A percentile compares a stretch with the other conserved stretches of the same genome.
Conservation (phyloP, 805 yeast species). For the Metschnikowia kofuensis region DNA sequence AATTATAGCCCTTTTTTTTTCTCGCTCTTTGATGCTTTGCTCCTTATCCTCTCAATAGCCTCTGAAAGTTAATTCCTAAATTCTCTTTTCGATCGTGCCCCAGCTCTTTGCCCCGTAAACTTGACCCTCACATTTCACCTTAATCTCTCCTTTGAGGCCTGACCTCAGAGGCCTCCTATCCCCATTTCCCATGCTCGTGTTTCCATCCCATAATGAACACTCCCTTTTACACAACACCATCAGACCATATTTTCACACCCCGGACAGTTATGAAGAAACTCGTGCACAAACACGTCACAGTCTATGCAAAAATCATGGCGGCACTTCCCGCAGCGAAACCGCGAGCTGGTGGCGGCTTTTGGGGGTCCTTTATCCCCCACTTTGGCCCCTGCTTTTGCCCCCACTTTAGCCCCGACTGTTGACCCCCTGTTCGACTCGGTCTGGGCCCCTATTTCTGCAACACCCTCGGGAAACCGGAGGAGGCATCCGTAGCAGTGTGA, state of each 20-base stretch:
- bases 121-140: too few species aligned
- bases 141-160: too few species aligned
- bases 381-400: too few species aligned
- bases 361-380: slow-evolving; percentile 3
- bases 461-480: slow-evolving; percentile 51
- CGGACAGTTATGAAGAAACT: slow-evolving; percentile 85
- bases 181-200: not conserved
- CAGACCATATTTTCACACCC: slow-evolving; percentile 61
- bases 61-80: too few species aligned
- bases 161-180: not conserved
- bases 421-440: not conserved
- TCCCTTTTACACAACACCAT: not conserved
- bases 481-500: slow-evolving; percentile 63
- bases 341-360: slow-evolving; percentile 42
- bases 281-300: slow-evolving; percentile 93
- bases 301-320: slow-evolving; percentile 79
- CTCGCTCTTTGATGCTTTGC: too few species aligned
- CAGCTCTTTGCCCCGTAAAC: too few species aligned
- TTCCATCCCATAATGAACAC: not conserved
- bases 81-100: too few species aligned
- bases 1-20: too few species aligned
- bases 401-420: too few species aligned
- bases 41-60: too few species aligned
- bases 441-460: slow-evolving; percentile 14
- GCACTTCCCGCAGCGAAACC: slow-evolving; percentile 75